These are phyloP conservation scores for Exophiala calicioides DNA, from an alignment of 2,329 filamentous ascomycete species.

Conservation along the genomic window DNA sequence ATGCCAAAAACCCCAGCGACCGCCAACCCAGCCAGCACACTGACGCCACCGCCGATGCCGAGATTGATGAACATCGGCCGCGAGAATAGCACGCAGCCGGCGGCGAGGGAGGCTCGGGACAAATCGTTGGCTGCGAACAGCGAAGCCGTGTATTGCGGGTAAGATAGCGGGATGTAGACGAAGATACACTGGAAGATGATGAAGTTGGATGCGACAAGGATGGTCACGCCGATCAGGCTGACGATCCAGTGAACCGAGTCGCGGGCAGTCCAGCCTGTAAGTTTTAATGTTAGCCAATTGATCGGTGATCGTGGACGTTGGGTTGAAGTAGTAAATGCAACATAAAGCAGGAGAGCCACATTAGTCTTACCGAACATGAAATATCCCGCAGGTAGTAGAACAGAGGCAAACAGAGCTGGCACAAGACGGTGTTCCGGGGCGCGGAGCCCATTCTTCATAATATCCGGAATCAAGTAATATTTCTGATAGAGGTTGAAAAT, in stretches of 20 bases:
- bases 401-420: slow-evolving; percentile 55
- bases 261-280: slow-evolving; percentile 30
- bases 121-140: slow-evolving; percentile 32
- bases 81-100: slow-evolving; percentile 39
- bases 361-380: slow-evolving; percentile 55
- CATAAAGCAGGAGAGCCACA: no score
- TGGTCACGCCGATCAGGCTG: slow-evolving; percentile 40
- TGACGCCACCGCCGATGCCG: slow-evolving; percentile 35
- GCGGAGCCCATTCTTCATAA: slow-evolving; percentile 49
- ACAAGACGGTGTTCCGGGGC: slow-evolving; percentile 53
- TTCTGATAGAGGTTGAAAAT: slow-evolving; percentile 55
- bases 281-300: no score
- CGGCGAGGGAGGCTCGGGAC: slow-evolving; percentile 33
- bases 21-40: slow-evolving; percentile 39
- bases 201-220: slow-evolving; percentile 37
- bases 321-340: no score
- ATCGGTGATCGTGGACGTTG: no score
- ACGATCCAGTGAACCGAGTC: slow-evolving; percentile 41
- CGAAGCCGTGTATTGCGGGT: slow-evolving; percentile 26
- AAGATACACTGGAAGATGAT: slow-evolving; percentile 30
- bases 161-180: slow-evolving; percentile 25
- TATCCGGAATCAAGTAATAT: slow-evolving; percentile 54
- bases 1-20: slow-evolving; percentile 54
- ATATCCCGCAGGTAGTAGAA: slow-evolving; percentile 56
- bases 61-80: slow-evolving; percentile 37